Evolutionary conservation across 768 basidiomycete species (phyloP).

Genomic region (Lactarius vividus): DNA sequence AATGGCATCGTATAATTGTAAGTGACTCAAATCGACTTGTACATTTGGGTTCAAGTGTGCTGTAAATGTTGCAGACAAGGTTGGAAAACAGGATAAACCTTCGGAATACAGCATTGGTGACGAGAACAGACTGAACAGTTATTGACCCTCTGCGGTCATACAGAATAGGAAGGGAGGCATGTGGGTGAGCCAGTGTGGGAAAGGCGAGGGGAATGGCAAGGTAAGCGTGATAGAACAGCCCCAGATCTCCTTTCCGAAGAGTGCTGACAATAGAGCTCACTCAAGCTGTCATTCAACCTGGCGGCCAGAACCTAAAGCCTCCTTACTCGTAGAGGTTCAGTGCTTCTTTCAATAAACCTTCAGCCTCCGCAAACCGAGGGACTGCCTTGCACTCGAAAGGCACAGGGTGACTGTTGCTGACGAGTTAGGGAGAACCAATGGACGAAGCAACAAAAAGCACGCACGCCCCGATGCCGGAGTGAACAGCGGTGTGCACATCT

Average conservation of each 20-base stretch:
- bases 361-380: constrained; percentile 11
- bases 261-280: background rate
- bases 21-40: too few relatives aligned
- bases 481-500: background rate
- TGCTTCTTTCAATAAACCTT: background rate
- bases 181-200: background rate
- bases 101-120: background rate
- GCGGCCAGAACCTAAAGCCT: too few relatives aligned
- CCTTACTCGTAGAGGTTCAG: background rate
- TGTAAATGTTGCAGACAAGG: too few relatives aligned
- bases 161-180: background rate
- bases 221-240: background rate
- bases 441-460: background rate
- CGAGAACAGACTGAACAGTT: too few relatives aligned
- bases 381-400: constrained; percentile 4
- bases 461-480: background rate
- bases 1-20: too few relatives aligned
- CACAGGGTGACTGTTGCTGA: background rate
- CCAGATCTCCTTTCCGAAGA: background rate
- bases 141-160: background rate
- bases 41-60: too few relatives aligned
- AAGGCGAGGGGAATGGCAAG: background rate
- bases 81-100: too few relatives aligned
- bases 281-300: background rate
- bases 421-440: background rate